These are phyloP conservation scores for Mimosa bimucronata DNA, from an alignment of 306 rosid genomes.

Conservation along the genomic window DNA sequence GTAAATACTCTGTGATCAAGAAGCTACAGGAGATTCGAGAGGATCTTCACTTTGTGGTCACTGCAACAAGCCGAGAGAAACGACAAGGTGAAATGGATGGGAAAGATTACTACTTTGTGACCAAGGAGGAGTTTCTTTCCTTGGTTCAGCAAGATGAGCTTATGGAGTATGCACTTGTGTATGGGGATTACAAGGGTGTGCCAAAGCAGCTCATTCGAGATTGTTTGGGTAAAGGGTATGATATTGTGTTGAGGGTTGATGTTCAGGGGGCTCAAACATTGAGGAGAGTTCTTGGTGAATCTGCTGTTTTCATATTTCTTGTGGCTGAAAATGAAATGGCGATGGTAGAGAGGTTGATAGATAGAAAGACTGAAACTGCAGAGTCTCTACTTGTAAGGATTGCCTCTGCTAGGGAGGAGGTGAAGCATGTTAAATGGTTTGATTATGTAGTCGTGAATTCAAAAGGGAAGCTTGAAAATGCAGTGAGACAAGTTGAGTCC, in stretches of 20 bases:
- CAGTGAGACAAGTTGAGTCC: constrained; percentile 70
- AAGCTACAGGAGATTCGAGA: constrained; percentile 59
- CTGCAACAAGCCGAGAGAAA: constrained; percentile 72
- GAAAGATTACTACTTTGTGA: constrained; percentile 68
- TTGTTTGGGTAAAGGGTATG: constrained; percentile 70
- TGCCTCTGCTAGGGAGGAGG: constrained; percentile 87
- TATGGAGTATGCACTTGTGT: constrained; percentile 82
- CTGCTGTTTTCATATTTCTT: constrained; percentile 77
- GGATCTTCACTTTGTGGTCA: constrained; percentile 76
- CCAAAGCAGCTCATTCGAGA: constrained; percentile 90
- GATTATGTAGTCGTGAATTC: constrained; percentile 92
- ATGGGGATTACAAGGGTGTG: constrained; percentile 91
- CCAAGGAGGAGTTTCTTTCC: constrained; percentile 68
- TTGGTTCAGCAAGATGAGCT: constrained; percentile 73
- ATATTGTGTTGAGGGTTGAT: constrained; percentile 82
- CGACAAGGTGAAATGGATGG: constrained; percentile 77
- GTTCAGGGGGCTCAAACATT: constrained; percentile 90
- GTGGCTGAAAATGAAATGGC: constrained; percentile 80
- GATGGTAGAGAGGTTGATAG: constrained; percentile 84
- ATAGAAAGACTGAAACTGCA: constrained; percentile 77
- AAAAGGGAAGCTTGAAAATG: constrained; percentile 76
- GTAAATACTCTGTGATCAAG: constrained; percentile 80
- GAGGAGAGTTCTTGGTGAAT: constrained; percentile 65
- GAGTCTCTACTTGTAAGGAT: constrained; percentile 79
- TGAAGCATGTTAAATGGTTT: constrained; percentile 69